phyloP scores from a whole-genome alignment of 768 basidiomycete species.

The Leccinum longicurvipes region DNA sequence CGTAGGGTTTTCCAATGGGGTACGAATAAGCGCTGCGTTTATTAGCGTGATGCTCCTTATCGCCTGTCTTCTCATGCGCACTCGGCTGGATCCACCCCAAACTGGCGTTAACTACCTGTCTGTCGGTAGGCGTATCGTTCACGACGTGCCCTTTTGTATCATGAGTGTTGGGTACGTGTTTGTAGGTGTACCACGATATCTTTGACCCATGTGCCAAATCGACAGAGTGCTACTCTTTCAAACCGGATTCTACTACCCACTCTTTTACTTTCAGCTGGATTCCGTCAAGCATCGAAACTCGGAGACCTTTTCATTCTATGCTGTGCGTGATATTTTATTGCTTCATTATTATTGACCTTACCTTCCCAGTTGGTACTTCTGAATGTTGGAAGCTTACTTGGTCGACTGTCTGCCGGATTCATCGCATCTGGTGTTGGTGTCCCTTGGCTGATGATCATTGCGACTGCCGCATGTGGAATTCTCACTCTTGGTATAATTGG shows the following conservation, averaged over 20 bases:
- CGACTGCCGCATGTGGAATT: constrained; percentile 29
- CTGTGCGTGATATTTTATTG: constrained; percentile 28
- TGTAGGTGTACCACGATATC: not conserved
- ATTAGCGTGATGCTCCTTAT: constrained; percentile 34
- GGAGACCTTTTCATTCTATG: constrained; percentile 47
- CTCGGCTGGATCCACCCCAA: not conserved
- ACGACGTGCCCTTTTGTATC: not conserved
- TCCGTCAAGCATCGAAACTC: not conserved
- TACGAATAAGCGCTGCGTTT: constrained; percentile 15
- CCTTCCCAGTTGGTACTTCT: constrained; percentile 43
- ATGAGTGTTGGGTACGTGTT: not conserved
- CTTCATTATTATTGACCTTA: not conserved
- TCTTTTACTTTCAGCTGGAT: not conserved
- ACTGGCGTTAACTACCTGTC: not conserved
- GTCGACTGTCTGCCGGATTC: constrained; percentile 24
- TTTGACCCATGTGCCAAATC: not conserved
- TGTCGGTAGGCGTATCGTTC: not conserved
- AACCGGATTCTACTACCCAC: constrained; percentile 44
- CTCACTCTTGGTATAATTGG: constrained; percentile 17
- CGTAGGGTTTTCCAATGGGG: not conserved
- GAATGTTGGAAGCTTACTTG: constrained; percentile 48
- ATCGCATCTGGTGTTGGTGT: constrained; percentile 41
- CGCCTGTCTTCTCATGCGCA: constrained; percentile 3
- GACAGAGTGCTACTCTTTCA: constrained; percentile 27
- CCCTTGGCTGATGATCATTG: constrained; percentile 39